Conservation (phyloP, 768 basidiomycete species). For the Phanerochaete carnosa region DNA sequence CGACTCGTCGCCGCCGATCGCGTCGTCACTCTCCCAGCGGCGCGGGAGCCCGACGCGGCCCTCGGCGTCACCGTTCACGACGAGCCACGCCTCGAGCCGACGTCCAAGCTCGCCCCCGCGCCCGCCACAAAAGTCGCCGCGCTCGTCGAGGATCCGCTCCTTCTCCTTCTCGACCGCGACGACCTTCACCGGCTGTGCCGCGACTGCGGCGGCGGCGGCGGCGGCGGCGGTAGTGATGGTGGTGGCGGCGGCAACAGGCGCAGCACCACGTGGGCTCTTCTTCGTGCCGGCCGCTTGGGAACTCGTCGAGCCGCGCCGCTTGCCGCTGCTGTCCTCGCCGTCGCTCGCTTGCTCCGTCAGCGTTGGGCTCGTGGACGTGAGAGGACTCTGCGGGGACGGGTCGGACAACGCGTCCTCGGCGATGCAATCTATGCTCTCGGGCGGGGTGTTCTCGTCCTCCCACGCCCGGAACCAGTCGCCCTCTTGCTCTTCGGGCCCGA, state of each 20-base stretch:
- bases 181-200: slow-evolving; percentile 22
- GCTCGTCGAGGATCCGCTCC: slow-evolving; percentile 67
- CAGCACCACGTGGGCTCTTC: slow-evolving; percentile 39
- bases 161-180: slow-evolving; percentile 60
- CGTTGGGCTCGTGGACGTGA: slow-evolving; percentile 13
- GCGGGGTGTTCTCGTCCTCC: slow-evolving; percentile 21
- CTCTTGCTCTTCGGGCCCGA: slow-evolving; percentile 69
- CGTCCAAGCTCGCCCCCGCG: slow-evolving; percentile 76
- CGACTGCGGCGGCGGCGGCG: neutral
- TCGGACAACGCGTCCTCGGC: neutral
- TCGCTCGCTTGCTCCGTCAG: slow-evolving; percentile 17
- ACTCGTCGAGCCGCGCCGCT: slow-evolving; percentile 6
- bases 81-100: slow-evolving; percentile 71
- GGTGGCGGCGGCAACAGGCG: slow-evolving; percentile 40
- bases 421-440: neutral
- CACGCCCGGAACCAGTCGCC: slow-evolving; percentile 64
- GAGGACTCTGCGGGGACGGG: slow-evolving; percentile 7
- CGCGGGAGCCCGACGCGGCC: slow-evolving; percentile 23
- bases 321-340: slow-evolving; percentile 5
- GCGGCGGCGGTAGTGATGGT: slow-evolving; percentile 16
- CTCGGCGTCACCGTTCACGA: slow-evolving; percentile 24
- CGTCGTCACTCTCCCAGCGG: slow-evolving; percentile 23
- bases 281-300: slow-evolving; percentile 6
- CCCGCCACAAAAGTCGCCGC: slow-evolving; percentile 77
- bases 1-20: neutral